Evolutionary conservation across 2,329 filamentous ascomycete genomes (phyloP).

Genomic region (Geosmithia putterillii): DNA sequence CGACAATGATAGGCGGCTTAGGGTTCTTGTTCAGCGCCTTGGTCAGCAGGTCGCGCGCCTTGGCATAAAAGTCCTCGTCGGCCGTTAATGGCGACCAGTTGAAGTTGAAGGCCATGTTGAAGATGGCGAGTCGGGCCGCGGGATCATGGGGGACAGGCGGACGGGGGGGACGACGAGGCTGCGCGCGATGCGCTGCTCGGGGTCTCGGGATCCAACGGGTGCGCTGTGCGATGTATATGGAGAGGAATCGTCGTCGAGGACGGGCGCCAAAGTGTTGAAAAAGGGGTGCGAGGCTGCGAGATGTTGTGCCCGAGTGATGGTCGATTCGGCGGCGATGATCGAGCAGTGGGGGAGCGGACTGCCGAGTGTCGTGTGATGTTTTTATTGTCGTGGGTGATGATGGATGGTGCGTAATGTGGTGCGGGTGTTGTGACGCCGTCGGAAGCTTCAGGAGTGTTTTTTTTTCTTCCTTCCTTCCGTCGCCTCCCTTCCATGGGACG

Average conservation of each 20-base stretch:
- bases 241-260: not conserved
- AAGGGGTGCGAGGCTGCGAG: too few species aligned
- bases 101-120: constrained; percentile 98
- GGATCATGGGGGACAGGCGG: constrained; percentile 22
- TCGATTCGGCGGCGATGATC: too few species aligned
- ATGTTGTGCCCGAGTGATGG: too few species aligned
- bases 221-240: not conserved
- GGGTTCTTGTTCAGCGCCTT: constrained; percentile 94
- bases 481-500: not conserved
- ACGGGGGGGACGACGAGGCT: not conserved
- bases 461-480: not conserved
- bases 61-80: constrained; percentile 80
- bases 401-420: not conserved
- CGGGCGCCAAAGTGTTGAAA: too few species aligned
- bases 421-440: not conserved
- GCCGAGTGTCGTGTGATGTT: not conserved
- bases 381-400: not conserved
- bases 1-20: constrained; percentile 96
- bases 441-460: not conserved
- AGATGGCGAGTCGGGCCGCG: constrained; percentile 26
- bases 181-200: not conserved
- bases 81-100: constrained; percentile 99
- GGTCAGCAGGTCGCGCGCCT: constrained; percentile 87
- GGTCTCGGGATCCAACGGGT: not conserved
- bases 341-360: not conserved